Conservation (phyloP, 805 yeast species). For the Cyberlindnera subsufficiens region DNA sequence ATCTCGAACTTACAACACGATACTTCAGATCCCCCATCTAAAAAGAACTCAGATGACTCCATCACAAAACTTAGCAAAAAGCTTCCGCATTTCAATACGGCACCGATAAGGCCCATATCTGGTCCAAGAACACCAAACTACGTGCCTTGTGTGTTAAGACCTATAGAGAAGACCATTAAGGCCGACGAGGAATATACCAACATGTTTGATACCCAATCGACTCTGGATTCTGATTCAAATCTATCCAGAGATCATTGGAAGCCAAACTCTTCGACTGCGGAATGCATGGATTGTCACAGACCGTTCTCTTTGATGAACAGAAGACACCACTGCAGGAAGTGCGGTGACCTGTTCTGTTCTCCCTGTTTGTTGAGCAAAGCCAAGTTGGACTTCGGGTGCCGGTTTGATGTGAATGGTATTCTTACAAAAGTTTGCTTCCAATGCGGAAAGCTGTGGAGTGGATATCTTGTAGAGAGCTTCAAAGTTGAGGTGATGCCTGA, state of each 20-base stretch:
- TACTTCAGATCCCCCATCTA: conserved; percentile 14
- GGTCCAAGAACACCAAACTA: conserved; percentile 71
- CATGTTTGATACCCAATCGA: conserved; percentile 1
- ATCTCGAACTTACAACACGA: conserved; percentile 10
- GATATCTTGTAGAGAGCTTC: conserved; percentile 26
- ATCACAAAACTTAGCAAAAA: conserved; percentile 13
- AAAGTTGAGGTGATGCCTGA: conserved; percentile 15
- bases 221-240: background rate
- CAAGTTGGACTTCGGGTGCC: conserved; percentile 30
- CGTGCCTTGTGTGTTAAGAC: conserved; percentile 69
- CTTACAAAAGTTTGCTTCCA: conserved; percentile 52
- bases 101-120: conserved; percentile 52
- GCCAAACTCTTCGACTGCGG: conserved; percentile 49
- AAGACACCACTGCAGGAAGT: conserved; percentile 67
- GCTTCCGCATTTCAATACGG: conserved; percentile 13
- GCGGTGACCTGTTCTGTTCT: conserved; percentile 65
- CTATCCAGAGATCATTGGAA: conserved; percentile 50
- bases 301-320: conserved; percentile 61
- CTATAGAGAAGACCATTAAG: conserved; percentile 16
- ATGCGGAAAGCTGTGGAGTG: conserved; percentile 50
- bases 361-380: conserved; percentile 48
- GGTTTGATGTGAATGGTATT: conserved; percentile 53
- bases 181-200: background rate
- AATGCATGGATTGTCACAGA: conserved; percentile 56
- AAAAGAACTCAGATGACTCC: conserved; percentile 20